Evolutionary conservation across 2,329 filamentous ascomycete genomes (phyloP).

Genomic region (Penicillium sp.): DNA sequence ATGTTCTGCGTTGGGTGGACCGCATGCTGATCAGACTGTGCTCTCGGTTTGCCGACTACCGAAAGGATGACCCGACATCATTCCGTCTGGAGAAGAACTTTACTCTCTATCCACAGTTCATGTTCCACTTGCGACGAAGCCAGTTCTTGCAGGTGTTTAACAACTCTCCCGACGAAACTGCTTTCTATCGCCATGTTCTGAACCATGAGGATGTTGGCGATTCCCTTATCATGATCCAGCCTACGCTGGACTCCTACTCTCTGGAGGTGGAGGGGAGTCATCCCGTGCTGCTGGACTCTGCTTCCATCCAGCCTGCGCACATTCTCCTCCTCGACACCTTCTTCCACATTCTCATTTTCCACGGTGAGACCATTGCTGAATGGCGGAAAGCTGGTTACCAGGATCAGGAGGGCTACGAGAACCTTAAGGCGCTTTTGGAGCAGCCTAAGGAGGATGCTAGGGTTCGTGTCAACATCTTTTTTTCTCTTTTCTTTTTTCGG

Average conservation of each 20-base stretch:
- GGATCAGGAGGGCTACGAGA: conserved; percentile 96
- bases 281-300: conserved; percentile 92
- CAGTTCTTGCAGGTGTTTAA: conserved; percentile 99
- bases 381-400: conserved; percentile 98
- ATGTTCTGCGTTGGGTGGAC: conserved; percentile 96
- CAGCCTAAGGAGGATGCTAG: conserved; percentile 95
- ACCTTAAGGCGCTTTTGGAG: conserved; percentile 81
- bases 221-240: conserved; percentile 97
- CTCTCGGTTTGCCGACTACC: conserved; percentile 93
- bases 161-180: conserved; percentile 97
- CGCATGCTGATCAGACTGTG: conserved; percentile 96
- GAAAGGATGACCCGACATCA: conserved; percentile 95
- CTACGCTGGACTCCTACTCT: conserved; percentile 93
- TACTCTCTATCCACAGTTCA: conserved; percentile 96
- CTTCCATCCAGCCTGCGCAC: conserved; percentile 90
- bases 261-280: conserved; percentile 91
- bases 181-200: conserved; percentile 95
- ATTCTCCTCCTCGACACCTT: conserved; percentile 95
- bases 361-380: conserved; percentile 94
- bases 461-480: conserved; percentile 49
- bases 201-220: conserved; percentile 97
- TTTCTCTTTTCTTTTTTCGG: background rate
- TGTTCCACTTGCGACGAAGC: conserved; percentile 96
- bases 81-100: conserved; percentile 99
- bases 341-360: conserved; percentile 99